Percentiles rank a stretch among this genome's conserved stretches.
Evolutionary conservation across 352 stramenopile species (phyloP).

Genomic region (Pythium insidiosum): DNA sequence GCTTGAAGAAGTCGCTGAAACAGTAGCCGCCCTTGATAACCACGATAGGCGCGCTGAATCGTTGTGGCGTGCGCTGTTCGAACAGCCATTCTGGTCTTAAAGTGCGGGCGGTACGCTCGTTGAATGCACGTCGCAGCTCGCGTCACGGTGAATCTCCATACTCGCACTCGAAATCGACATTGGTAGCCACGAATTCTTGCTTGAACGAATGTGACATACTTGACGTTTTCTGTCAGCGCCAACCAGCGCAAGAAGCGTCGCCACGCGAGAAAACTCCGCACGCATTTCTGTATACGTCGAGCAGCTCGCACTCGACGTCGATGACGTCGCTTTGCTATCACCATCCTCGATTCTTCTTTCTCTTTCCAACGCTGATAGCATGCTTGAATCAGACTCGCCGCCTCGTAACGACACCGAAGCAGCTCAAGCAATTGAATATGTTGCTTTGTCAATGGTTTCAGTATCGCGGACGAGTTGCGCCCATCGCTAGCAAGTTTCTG

Average conservation of each 20-base stretch:
- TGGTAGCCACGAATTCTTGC: constrained; percentile 33
- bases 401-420: constrained; percentile 28
- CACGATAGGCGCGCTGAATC: constrained; percentile 52
- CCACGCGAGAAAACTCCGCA: constrained; percentile 39
- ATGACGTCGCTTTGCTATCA: constrained; percentile 29
- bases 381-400: constrained; percentile 28
- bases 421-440: constrained; percentile 27
- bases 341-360: constrained; percentile 24
- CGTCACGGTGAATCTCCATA: constrained; percentile 16
- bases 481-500: constrained; percentile 34
- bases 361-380: constrained; percentile 36
- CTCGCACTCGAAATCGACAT: constrained; percentile 18
- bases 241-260: constrained; percentile 33
- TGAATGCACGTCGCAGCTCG: constrained; percentile 35
- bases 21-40: constrained; percentile 16
- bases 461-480: constrained; percentile 16
- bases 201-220: constrained; percentile 33
- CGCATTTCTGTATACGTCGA: constrained; percentile 40
- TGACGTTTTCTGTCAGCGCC: constrained; percentile 23
- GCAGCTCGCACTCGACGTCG: constrained; percentile 31
- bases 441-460: constrained; percentile 19
- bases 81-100: constrained; percentile 15
- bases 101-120: constrained; percentile 26
- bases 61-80: constrained; percentile 17
- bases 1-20: constrained; percentile 16